Conservation (phyloP, 2,329 filamentous ascomycete species). For the Colletotrichum graminicola region DNA sequence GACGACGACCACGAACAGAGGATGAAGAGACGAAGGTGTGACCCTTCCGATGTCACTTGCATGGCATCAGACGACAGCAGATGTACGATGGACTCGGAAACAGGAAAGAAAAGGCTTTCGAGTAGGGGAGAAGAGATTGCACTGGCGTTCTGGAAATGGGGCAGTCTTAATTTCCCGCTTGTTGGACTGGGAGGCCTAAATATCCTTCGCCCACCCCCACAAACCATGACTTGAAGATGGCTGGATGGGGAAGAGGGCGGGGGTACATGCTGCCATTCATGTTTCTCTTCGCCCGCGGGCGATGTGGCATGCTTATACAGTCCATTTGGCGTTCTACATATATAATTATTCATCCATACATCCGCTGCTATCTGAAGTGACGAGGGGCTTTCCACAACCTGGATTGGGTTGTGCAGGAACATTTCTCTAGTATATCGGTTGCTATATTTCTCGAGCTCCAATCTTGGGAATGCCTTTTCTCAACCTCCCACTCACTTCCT, state of each 20-base stretch:
- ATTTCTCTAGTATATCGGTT: too few relatives aligned
- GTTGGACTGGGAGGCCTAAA: constrained; percentile 12
- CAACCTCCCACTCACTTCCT: too few relatives aligned
- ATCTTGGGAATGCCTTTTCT: too few relatives aligned
- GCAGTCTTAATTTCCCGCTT: not conserved
- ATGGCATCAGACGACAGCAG: constrained; percentile 9
- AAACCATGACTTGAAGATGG: not conserved
- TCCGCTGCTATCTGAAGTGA: not conserved
- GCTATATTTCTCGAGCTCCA: too few relatives aligned
- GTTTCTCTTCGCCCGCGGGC: not conserved
- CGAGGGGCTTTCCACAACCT: not conserved
- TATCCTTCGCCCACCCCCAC: not conserved
- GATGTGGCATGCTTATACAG: constrained; percentile 3
- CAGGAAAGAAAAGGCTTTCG: not conserved
- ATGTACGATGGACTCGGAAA: constrained; percentile 22
- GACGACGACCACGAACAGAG: constrained; percentile 24
- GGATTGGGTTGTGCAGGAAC: not conserved
- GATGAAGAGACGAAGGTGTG: constrained; percentile 15
- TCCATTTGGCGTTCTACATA: constrained; percentile 18
- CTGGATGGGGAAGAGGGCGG: not conserved
- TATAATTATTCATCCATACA: constrained; percentile 15
- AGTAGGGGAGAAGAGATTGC: not conserved
- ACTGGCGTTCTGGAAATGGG: constrained; percentile 17
- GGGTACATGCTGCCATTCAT: not conserved
- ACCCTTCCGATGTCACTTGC: constrained; percentile 23